A percentile compares a stretch with the other conserved stretches of the same genome.
phyloP scores from a whole-genome alignment of 371 early-diverging fungal genomes.

The Saksenaea vasiformis region DNA sequence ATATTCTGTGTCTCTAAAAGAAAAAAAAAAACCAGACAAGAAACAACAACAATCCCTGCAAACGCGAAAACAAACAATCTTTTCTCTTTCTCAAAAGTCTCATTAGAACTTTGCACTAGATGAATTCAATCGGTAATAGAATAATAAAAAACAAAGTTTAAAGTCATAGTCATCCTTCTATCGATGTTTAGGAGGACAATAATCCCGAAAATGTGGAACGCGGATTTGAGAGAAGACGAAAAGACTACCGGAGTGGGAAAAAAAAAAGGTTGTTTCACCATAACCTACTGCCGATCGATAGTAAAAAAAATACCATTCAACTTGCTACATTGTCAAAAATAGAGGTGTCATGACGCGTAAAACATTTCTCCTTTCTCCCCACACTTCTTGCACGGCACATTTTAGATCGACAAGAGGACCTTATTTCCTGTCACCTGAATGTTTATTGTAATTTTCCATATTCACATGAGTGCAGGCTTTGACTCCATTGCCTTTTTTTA shows the following conservation, averaged over 20 bases:
- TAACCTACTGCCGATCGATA: background rate
- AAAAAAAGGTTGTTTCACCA: background rate
- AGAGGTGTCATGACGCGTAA: too few species aligned
- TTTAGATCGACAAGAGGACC: too few species aligned
- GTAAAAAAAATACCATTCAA: too few species aligned
- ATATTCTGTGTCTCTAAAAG: too few species aligned
- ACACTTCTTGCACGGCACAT: too few species aligned
- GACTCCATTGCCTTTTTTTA: background rate
- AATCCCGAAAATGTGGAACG: background rate
- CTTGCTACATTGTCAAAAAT: too few species aligned
- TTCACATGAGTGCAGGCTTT: constrained; percentile 2
- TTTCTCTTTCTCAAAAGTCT: too few species aligned
- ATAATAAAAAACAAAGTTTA: background rate
- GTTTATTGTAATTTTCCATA: background rate
- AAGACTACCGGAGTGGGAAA: background rate
- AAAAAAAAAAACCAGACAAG: too few species aligned
- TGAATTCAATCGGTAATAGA: background rate
- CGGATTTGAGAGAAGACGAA: background rate
- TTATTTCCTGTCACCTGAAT: constrained; percentile 2
- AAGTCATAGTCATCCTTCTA: background rate
- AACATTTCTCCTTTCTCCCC: too few species aligned
- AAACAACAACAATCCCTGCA: too few species aligned
- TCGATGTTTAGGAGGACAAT: background rate
- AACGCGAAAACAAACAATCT: too few species aligned
- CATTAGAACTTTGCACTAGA: too few species aligned